Evolutionary conservation across 2,329 filamentous ascomycete species (phyloP).

Genomic region (Cercospora citrullina): DNA sequence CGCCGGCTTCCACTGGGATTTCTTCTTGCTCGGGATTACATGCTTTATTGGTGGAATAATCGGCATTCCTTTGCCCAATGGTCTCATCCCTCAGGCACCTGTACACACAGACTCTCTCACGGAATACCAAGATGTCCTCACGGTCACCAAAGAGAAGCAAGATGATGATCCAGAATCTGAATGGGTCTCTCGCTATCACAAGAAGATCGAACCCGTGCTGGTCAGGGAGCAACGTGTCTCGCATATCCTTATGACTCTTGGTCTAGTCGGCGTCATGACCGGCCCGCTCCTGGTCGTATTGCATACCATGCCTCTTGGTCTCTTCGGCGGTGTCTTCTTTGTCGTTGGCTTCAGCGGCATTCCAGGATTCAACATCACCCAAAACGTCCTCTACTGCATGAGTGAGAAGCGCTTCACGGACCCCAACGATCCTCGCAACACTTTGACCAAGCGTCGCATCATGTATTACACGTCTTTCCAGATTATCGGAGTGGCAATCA

Average conservation of each 20-base stretch:
- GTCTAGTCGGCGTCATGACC: constrained; percentile 58
- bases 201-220: constrained; percentile 46
- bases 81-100: constrained; percentile 60
- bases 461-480: constrained; percentile 55
- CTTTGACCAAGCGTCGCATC: constrained; percentile 49
- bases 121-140: constrained; percentile 44
- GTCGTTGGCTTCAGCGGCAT: constrained; percentile 57
- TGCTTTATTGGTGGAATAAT: constrained; percentile 58
- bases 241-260: constrained; percentile 57
- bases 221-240: constrained; percentile 60
- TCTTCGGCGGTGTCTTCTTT: constrained; percentile 59
- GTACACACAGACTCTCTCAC: constrained; percentile 58
- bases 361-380: constrained; percentile 55
- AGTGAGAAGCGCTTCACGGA: constrained; percentile 51
- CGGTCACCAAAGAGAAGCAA: constrained; percentile 47
- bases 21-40: constrained; percentile 59
- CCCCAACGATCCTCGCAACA: constrained; percentile 49
- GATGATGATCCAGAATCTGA: constrained; percentile 44
- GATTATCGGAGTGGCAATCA: constrained; percentile 53
- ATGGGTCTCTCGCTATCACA: constrained; percentile 45
- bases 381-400: constrained; percentile 53
- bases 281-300: constrained; percentile 45
- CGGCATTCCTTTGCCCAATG: constrained; percentile 59
- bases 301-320: constrained; percentile 14
- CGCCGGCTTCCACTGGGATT: constrained; percentile 62